Conservation (phyloP, 2,329 filamentous ascomycete genomes). For the Colletotrichum viniferum region DNA sequence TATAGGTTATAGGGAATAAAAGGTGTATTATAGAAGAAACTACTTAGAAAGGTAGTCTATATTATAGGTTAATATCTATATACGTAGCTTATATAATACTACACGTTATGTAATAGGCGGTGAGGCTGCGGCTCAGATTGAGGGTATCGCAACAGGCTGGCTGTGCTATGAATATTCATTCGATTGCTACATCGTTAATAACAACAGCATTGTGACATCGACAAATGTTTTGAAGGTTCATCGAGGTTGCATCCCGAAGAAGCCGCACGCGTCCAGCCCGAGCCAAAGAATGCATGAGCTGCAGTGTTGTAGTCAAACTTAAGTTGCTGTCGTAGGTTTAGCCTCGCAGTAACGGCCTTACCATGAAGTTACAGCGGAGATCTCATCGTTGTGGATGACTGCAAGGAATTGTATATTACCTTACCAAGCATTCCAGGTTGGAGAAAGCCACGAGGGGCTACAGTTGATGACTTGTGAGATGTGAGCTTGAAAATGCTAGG, state of each 20-base stretch:
- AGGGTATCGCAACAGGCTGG: no score
- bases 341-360: neutral
- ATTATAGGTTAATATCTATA: no score
- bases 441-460: neutral
- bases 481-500: neutral
- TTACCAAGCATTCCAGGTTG: accelerated
- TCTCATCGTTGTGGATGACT: neutral
- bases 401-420: neutral
- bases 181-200: accelerated
- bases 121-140: no score
- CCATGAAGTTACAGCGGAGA: neutral
- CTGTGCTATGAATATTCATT: neutral
- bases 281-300: neutral
- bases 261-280: neutral
- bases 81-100: no score
- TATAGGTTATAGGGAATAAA: no score
- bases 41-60: no score
- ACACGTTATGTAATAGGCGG: no score
- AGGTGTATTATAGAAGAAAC: no score
- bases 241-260: neutral
- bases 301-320: neutral
- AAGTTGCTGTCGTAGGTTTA: neutral
- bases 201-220: neutral
- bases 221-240: neutral
- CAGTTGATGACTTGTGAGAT: neutral